A percentile compares a stretch with the other conserved stretches of the same genome.
Conservation (phyloP, 805 yeast genomes). For the Candida khao-thaluensis region DNA sequence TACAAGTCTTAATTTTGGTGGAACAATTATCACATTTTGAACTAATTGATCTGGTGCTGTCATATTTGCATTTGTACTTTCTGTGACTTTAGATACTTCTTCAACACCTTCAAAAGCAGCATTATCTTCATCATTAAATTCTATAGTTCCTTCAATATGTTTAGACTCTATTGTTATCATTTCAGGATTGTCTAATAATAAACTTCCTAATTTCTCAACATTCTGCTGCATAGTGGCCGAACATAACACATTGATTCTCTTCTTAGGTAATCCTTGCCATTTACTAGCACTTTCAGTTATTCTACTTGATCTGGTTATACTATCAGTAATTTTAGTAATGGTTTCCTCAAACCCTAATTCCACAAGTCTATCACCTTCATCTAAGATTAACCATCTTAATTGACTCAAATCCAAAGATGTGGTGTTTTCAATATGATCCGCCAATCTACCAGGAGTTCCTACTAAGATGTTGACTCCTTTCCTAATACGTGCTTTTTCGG, state of each 20-base stretch:
- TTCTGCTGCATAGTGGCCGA: slow-evolving; percentile 89
- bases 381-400: slow-evolving; percentile 84
- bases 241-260: slow-evolving; percentile 78
- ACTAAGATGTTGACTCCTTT: slow-evolving; percentile 96
- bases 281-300: slow-evolving; percentile 33
- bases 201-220: slow-evolving; percentile 77
- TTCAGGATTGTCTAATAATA: slow-evolving; percentile 71
- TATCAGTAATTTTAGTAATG: slow-evolving; percentile 67
- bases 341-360: slow-evolving; percentile 97
- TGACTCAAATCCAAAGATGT: slow-evolving; percentile 67
- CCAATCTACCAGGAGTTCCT: slow-evolving; percentile 95
- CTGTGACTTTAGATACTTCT: slow-evolving; percentile 9
- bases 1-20: slow-evolving; percentile 88
- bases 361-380: slow-evolving; percentile 95
- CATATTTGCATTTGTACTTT: slow-evolving; percentile 7
- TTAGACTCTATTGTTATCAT: slow-evolving; percentile 49
- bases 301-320: slow-evolving; percentile 48
- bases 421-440: slow-evolving; percentile 93
- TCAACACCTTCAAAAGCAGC: slow-evolving; percentile 4
- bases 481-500: slow-evolving; percentile 92
- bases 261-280: slow-evolving; percentile 62
- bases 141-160: slow-evolving; percentile 22
- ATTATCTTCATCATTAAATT: slow-evolving; percentile 27
- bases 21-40: slow-evolving; percentile 80
- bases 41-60: slow-evolving; percentile 87